These are phyloP conservation scores for Kregervanrija delftensis DNA, from an alignment of 805 yeast genomes.

Conservation along the genomic window DNA sequence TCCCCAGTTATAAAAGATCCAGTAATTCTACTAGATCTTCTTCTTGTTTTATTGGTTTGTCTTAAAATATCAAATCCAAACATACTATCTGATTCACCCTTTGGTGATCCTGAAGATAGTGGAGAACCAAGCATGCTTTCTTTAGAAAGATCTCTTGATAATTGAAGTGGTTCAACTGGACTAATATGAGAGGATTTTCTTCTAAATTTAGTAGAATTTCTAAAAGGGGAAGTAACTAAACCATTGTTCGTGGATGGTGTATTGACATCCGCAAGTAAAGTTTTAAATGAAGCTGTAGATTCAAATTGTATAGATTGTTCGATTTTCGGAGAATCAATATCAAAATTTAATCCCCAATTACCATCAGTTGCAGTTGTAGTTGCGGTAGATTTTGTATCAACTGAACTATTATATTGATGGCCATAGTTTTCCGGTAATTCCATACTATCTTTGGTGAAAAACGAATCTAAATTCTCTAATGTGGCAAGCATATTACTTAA, in stretches of 20 bases:
- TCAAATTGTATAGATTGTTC: conserved; percentile 22
- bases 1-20: conserved; percentile 15
- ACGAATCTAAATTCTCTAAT: conserved; percentile 79
- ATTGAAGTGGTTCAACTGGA: conserved; percentile 15
- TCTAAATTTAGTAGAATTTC: conserved; percentile 1
- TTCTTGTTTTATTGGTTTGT: conserved; percentile 30
- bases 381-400: conserved; percentile 52
- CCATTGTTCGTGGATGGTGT: conserved; percentile 6
- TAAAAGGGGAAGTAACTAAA: conserved; percentile 9
- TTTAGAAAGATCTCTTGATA: conserved; percentile 10
- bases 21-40: conserved; percentile 22
- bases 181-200: conserved; percentile 8
- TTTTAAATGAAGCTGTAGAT: conserved; percentile 73
- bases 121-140: conserved; percentile 16
- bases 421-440: conserved; percentile 23
- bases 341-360: conserved; percentile 20
- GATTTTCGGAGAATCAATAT: conserved; percentile 18
- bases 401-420: conserved; percentile 46
- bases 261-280: conserved; percentile 14
- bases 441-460: conserved; percentile 60
- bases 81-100: conserved; percentile 32
- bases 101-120: conserved; percentile 9
- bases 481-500: conserved; percentile 91
- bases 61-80: conserved; percentile 40
- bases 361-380: conserved; percentile 26